phyloP scores from a whole-genome alignment of 2,329 filamentous ascomycete genomes.

The Hansfordia pulvinata region DNA sequence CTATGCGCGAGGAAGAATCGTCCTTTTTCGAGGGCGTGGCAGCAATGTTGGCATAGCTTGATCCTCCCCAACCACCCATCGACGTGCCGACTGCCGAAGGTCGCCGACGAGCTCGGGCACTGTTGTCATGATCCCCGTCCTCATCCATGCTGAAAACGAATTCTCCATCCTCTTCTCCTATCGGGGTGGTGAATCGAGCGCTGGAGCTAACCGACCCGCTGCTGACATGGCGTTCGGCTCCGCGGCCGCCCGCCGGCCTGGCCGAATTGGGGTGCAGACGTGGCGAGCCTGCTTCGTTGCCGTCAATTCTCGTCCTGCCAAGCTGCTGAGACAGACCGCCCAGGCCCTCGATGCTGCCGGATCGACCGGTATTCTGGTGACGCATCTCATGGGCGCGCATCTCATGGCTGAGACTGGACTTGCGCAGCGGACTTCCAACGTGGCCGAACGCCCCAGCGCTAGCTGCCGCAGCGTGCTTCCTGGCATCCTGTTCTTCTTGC shows the following conservation, averaged over 20 bases:
- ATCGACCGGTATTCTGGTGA: constrained; percentile 25
- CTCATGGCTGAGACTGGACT: constrained; percentile 47
- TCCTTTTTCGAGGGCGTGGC: constrained; percentile 15
- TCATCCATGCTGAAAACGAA: constrained; percentile 57
- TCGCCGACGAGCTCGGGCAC: constrained; percentile 32
- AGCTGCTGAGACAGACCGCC: constrained; percentile 48
- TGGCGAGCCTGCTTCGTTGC: constrained; percentile 25
- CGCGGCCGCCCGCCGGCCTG: constrained; percentile 25
- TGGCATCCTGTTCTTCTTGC: constrained; percentile 40
- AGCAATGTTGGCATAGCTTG: constrained; percentile 18
- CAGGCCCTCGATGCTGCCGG: constrained; percentile 33
- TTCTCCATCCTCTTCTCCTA: constrained; percentile 50
- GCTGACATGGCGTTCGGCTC: constrained; percentile 43
- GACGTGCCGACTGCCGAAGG: constrained; percentile 24
- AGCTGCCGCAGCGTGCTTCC: constrained; percentile 30
- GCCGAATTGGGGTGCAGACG: constrained; percentile 35
- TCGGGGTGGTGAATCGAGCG: constrained; percentile 48
- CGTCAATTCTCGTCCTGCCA: constrained; percentile 43
- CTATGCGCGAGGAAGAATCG: constrained; percentile 11
- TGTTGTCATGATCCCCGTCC: constrained; percentile 36
- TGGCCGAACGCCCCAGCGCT: constrained; percentile 42
- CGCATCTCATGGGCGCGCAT: constrained; percentile 36
- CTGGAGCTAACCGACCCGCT: constrained; percentile 43
- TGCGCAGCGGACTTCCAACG: constrained; percentile 51
- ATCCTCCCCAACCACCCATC: constrained; percentile 14